These are phyloP conservation scores for Staphylotrichum tortipilum DNA, from an alignment of 495 filamentous ascomycete species.

Conservation along the genomic window DNA sequence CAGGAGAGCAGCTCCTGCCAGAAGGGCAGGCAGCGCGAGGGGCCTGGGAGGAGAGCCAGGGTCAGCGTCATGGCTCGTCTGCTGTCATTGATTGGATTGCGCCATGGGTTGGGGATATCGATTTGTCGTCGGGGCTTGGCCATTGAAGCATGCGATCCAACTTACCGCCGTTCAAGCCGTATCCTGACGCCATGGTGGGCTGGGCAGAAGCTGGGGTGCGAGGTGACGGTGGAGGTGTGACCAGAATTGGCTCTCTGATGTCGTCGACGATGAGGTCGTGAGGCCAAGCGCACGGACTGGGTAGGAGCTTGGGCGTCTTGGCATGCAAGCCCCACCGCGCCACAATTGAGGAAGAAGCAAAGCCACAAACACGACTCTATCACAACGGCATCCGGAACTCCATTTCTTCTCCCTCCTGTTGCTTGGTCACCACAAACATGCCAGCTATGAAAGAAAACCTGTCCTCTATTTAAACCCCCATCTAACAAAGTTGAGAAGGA, in stretches of 20 bases:
- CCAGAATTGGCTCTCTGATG: conserved; percentile 6
- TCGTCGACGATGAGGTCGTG: conserved; percentile 11
- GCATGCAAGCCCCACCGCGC: neutral
- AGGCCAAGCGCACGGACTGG: conserved; percentile 10
- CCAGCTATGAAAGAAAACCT: no score
- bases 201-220: conserved; percentile 12
- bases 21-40: conserved; percentile 92
- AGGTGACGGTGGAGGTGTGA: conserved; percentile 12
- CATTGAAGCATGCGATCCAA: conserved; percentile 7
- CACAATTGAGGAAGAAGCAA: neutral
- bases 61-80: conserved; percentile 2
- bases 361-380: no score
- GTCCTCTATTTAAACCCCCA: no score
- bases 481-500: no score
- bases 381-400: no score
- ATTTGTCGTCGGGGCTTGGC: conserved; percentile 3
- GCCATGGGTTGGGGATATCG: no score
- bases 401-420: no score
- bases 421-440: no score
- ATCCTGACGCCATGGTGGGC: conserved; percentile 70
- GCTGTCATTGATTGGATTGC: no score
- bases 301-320: conserved; percentile 12
- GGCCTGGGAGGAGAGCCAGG: conserved; percentile 45
- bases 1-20: conserved; percentile 92
- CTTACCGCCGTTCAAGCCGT: conserved; percentile 72